Evolutionary conservation across 148 eudicot species (phyloP), one percentile per base, ranked within the genome.

Genomic region (Silene latifolia): DNA sequence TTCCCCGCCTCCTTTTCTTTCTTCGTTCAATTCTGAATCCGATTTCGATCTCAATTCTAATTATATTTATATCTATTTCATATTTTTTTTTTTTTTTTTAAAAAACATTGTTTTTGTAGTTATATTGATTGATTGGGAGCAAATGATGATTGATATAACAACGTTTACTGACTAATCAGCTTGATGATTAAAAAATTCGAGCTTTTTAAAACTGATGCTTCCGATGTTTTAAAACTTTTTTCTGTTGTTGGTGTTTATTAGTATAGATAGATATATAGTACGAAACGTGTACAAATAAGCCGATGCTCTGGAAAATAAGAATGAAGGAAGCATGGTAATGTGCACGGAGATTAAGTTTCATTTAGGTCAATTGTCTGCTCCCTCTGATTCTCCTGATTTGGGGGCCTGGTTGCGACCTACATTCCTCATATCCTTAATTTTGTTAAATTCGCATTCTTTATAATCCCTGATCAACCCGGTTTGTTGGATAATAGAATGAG

Each of bases 121-220:
- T 32, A 32, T 27, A 27, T 27, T 27, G 29, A 27, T 32, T 32
- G 35, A 32, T 32, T 32, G 35, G 7, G 24, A 57, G 83, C 83
- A 80, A 51, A 76, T 80, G 83, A 80, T 80, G 83, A 80, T 2
- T 39, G 4, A 63, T 20, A 19, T 27, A 47, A 18, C 18, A 64
- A 42, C 54, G 54, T 44, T 46, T 4, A 8, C 67, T 24, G 69
- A 62, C 15, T 7, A 62, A 23, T 48, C 57, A 66, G 54, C 24
- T 32, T 82, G 84, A 82, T 27, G 84, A 44, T 70, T 70, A 67
- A 70, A 70, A 74, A 74, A 63, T 46, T 78, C 84, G 81, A 82
- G 84, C 84, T 82, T 82, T 82, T 82, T 82, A 78, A 82, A 82
- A 82, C 84, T 82, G 84, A 82, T 82, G 84, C 84, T 82, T 81